These are phyloP conservation scores for Strigomonas oncopelti DNA, from an alignment of 208 protist genomes.

Conservation along the genomic window DNA sequence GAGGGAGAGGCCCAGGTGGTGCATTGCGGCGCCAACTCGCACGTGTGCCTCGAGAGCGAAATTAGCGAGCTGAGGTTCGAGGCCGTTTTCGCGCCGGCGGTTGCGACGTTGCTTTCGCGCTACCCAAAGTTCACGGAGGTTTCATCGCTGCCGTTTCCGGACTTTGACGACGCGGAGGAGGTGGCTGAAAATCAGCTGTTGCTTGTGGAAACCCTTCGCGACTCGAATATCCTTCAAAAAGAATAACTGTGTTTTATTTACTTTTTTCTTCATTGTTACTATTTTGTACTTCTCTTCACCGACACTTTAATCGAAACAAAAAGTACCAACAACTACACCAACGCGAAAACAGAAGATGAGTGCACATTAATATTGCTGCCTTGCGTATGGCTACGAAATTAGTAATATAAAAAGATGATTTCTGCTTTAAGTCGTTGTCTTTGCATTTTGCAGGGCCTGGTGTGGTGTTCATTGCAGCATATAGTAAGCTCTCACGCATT, in stretches of 20 bases:
- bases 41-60: conserved; percentile 40
- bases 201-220: conserved; percentile 36
- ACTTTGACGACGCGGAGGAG: conserved; percentile 48
- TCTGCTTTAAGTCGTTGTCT: too few relatives aligned
- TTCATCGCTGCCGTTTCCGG: conserved; percentile 41
- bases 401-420: too few relatives aligned
- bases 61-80: conserved; percentile 60
- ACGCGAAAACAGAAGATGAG: too few relatives aligned
- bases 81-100: conserved; percentile 53
- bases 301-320: too few relatives aligned
- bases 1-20: conserved; percentile 53
- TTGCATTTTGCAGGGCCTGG: too few relatives aligned
- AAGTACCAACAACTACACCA: too few relatives aligned
- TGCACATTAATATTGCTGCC: too few relatives aligned
- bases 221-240: conserved; percentile 19
- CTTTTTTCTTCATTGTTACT: background rate
- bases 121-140: conserved; percentile 31
- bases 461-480: too few relatives aligned
- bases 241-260: conserved; percentile 4
- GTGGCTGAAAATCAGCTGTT: conserved; percentile 45
- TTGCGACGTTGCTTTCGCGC: conserved; percentile 46
- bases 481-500: too few relatives aligned
- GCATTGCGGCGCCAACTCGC: conserved; percentile 48
- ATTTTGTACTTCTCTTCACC: too few relatives aligned
- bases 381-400: too few relatives aligned